Percentiles rank a stretch among this genome's conserved stretches.
Evolutionary conservation across 139 green algal species (phyloP).

Genomic region (Haematococcus lacustris): DNA sequence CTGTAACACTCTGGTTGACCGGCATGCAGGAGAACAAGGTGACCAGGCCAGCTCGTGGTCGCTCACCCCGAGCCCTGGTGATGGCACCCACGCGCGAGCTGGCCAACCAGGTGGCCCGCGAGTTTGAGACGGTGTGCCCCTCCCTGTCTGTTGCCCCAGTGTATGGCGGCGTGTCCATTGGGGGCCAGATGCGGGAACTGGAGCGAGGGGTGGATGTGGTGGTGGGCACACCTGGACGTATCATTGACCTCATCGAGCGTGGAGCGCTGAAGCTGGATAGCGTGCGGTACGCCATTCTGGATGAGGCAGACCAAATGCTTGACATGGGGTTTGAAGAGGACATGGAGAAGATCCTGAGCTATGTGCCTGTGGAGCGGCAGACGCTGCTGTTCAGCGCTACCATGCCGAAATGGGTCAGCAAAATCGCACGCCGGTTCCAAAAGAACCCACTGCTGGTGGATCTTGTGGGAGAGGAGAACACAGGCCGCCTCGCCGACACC

Average conservation of each 20-base stretch:
- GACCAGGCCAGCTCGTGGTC: conserved; percentile 11
- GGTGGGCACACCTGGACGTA: conserved; percentile 91
- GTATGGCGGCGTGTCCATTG: conserved; percentile 85
- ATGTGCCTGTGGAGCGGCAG: conserved; percentile 71
- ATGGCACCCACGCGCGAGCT: conserved; percentile 95
- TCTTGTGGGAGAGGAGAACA: conserved; percentile 80
- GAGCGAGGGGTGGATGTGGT: conserved; percentile 82
- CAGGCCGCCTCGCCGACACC: conserved; percentile 69
- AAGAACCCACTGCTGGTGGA: conserved; percentile 83
- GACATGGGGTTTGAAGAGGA: conserved; percentile 96
- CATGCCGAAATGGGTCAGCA: conserved; percentile 91
- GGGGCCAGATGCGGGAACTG: conserved; percentile 50
- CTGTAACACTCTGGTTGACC: background rate
- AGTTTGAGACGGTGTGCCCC: conserved; percentile 75
- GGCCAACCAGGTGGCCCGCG: conserved; percentile 94
- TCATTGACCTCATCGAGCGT: conserved; percentile 93
- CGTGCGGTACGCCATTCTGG: conserved; percentile 82
- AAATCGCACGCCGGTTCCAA: conserved; percentile 45
- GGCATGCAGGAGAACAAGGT: conserved; percentile 9
- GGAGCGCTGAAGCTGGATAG: conserved; percentile 59
- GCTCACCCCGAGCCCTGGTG: conserved; percentile 74
- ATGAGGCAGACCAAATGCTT: conserved; percentile 98
- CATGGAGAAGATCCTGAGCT: conserved; percentile 87
- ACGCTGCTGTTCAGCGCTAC: conserved; percentile 97
- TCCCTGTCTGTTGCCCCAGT: conserved; percentile 56